A percentile compares a stretch with the other conserved stretches of the same genome.
Evolutionary conservation across 2,329 filamentous ascomycete genomes (phyloP).

Genomic region (Bipolaris bicolor): DNA sequence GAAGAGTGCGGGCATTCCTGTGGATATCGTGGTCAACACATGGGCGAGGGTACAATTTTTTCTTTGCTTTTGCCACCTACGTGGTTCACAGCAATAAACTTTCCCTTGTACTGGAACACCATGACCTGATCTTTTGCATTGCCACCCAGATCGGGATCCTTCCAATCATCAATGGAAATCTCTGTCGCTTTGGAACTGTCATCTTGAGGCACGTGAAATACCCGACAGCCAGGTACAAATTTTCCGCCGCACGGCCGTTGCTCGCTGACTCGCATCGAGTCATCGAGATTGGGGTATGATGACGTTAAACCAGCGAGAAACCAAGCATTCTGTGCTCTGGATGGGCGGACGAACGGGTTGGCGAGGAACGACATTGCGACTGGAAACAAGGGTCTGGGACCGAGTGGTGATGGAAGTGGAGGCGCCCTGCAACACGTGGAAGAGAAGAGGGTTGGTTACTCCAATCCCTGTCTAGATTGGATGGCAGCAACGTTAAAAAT

Average conservation of each 20-base stretch:
- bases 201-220: constrained; percentile 33
- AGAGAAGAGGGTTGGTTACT: not conserved
- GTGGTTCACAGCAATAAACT: constrained; percentile 72
- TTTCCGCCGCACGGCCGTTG: constrained; percentile 23
- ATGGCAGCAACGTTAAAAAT: not conserved
- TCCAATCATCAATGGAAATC: constrained; percentile 37
- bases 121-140: constrained; percentile 64
- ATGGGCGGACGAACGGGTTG: constrained; percentile 29
- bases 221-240: constrained; percentile 27
- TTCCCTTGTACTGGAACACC: constrained; percentile 67
- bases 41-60: too few species aligned
- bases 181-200: constrained; percentile 27
- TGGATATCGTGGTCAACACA: not conserved
- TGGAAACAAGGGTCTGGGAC: not conserved
- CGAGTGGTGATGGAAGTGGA: not conserved
- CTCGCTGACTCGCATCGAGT: constrained; percentile 21
- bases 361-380: constrained; percentile 25
- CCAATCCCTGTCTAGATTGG: not conserved
- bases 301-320: constrained; percentile 29
- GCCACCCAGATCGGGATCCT: constrained; percentile 25
- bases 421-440: constrained; percentile 3
- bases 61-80: constrained; percentile 48
- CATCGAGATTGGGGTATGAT: constrained; percentile 28
- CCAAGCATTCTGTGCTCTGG: constrained; percentile 32
- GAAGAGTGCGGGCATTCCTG: constrained; percentile 68